phyloP scores from a whole-genome alignment of 768 basidiomycete species.

The Tulasnella sp. region DNA sequence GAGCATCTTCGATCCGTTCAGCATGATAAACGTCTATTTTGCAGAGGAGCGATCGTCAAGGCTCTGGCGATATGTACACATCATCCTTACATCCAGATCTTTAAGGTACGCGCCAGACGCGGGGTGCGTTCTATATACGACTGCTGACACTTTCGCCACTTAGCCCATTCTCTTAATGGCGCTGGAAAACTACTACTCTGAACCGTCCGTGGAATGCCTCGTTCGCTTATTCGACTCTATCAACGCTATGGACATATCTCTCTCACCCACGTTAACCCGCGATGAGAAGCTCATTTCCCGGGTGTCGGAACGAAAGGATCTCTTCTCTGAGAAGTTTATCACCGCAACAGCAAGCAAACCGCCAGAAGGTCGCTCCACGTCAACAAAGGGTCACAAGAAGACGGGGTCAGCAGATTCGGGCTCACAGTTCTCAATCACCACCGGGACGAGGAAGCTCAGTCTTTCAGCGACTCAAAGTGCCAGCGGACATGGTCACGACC shows the following conservation, averaged over 20 bases:
- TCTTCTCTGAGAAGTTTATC: constrained; percentile 81
- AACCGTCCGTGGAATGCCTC: constrained; percentile 86
- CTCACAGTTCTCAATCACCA: constrained; percentile 3
- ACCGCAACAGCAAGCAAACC: constrained; percentile 25
- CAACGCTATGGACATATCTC: constrained; percentile 84
- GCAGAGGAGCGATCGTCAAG: constrained; percentile 88
- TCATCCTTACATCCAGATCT: constrained; percentile 92
- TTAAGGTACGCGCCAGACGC: constrained; percentile 61
- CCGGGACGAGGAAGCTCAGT: constrained; percentile 20
- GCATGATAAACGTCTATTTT: neutral
- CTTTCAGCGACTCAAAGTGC: constrained; percentile 3
- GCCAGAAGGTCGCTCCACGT: neutral
- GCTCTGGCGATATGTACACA: constrained; percentile 91
- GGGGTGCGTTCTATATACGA: neutral
- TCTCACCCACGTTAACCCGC: constrained; percentile 70
- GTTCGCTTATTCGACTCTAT: constrained; percentile 87
- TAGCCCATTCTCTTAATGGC: constrained; percentile 92
- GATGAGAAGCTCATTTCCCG: constrained; percentile 87
- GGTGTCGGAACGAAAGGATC: constrained; percentile 82
- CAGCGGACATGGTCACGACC: constrained; percentile 4
- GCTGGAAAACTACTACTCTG: constrained; percentile 87
- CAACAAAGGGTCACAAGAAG: constrained; percentile 8
- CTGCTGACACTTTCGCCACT: neutral
- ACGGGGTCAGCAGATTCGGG: constrained; percentile 6
- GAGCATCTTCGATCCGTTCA: neutral